A percentile compares a stretch with the other conserved stretches of the same genome.
These are phyloP conservation scores for Phytophthora quininea DNA, from an alignment of 352 stramenopile genomes.

Conservation along the genomic window DNA sequence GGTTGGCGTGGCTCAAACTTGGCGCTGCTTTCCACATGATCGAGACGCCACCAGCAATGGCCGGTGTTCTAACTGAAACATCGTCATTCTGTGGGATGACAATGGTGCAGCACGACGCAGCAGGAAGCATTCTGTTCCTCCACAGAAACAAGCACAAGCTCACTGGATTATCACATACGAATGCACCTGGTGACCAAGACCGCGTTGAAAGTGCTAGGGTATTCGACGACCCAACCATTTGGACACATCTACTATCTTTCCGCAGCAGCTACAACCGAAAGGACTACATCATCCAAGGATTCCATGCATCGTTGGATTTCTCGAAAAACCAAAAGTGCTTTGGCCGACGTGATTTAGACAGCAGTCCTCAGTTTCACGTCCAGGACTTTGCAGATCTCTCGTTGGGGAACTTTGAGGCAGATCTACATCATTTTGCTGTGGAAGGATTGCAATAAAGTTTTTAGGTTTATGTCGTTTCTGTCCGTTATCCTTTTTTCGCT, in stretches of 20 bases:
- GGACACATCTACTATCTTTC: conserved; percentile 69
- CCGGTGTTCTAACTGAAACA: conserved; percentile 34
- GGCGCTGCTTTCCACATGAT: conserved; percentile 60
- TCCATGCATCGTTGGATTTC: conserved; percentile 37
- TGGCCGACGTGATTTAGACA: conserved; percentile 25
- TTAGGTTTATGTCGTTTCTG: not conserved
- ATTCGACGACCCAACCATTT: conserved; percentile 50
- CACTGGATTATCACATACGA: conserved; percentile 6
- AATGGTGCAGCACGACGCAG: conserved; percentile 50
- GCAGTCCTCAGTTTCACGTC: conserved; percentile 24
- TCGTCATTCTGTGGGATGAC: conserved; percentile 58
- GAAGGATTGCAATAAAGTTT: not conserved
- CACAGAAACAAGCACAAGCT: conserved; percentile 62
- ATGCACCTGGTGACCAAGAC: not conserved
- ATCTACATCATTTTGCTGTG: conserved; percentile 19
- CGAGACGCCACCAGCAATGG: conserved; percentile 42
- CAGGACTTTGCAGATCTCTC: conserved; percentile 6
- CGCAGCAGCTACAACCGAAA: conserved; percentile 34
- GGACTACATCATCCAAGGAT: conserved; percentile 60
- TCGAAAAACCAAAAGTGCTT: conserved; percentile 61
- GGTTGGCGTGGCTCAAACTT: conserved; percentile 59
- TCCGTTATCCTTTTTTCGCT: not conserved
- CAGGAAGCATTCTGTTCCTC: conserved; percentile 47
- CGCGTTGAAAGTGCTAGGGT: not conserved
- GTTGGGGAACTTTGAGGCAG: conserved; percentile 17